phyloP scores from a whole-genome alignment of 73 alveolate species.

The Paramecium biaurelia region DNA sequence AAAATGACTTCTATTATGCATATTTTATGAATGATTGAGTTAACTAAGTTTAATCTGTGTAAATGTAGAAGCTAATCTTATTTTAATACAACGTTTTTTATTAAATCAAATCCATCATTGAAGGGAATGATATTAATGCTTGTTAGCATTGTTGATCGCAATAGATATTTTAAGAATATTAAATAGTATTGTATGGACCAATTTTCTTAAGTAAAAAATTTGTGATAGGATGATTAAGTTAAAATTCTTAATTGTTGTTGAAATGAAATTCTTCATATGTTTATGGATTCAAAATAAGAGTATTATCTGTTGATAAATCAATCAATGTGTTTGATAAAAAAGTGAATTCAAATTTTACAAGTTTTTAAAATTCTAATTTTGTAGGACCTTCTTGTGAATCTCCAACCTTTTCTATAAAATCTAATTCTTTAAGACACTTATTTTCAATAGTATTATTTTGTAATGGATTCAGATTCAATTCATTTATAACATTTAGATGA shows the following conservation, averaged over 20 bases:
- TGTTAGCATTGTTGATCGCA: not conserved
- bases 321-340: not conserved
- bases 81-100: not conserved
- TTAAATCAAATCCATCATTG: not conserved
- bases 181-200: not conserved
- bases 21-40: not conserved
- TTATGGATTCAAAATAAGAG: not conserved
- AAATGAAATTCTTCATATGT: not conserved
- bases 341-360: not conserved
- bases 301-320: not conserved
- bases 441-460: not conserved
- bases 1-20: not conserved
- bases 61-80: not conserved
- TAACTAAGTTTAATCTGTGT: slow-evolving; percentile 4
- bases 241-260: not conserved
- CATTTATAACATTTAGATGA: not conserved
- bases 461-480: not conserved
- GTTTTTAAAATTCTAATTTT: not conserved
- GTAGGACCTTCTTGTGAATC: not conserved
- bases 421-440: not conserved
- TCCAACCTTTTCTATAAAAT: not conserved
- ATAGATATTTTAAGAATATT: not conserved
- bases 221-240: not conserved
- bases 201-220: not conserved
- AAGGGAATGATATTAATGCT: not conserved